These are phyloP conservation scores for Amesomyces nigricolor DNA, from an alignment of 2,329 filamentous ascomycete species.

Conservation along the genomic window DNA sequence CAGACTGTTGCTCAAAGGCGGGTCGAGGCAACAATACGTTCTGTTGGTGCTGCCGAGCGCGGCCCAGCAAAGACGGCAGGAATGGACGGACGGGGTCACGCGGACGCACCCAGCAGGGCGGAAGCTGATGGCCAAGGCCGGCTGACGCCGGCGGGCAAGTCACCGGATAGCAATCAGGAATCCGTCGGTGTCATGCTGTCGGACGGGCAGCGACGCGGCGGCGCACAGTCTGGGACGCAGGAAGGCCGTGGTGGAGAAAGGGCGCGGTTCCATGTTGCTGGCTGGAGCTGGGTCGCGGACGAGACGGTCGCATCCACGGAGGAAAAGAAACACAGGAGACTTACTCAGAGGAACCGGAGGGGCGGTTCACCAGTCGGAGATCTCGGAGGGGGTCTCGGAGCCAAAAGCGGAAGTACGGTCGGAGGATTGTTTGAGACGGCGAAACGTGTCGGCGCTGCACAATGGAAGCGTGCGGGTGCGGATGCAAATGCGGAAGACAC, in stretches of 20 bases:
- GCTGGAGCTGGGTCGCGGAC: not conserved
- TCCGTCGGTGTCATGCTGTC: constrained; percentile 15
- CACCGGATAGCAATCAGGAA: constrained; percentile 21
- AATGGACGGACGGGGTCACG: constrained; percentile 19
- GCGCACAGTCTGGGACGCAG: constrained; percentile 4
- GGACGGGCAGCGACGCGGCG: constrained; percentile 13
- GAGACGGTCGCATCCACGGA: not conserved
- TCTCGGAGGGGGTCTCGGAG: not conserved
- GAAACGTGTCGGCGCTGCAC: constrained; percentile 15
- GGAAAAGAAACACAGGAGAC: constrained; percentile 12
- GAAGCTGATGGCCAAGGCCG: constrained; percentile 15
- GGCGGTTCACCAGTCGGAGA: not conserved
- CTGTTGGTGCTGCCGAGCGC: constrained; percentile 9
- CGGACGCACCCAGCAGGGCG: constrained; percentile 10
- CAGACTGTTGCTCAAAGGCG: constrained; percentile 2
- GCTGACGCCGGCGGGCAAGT: constrained; percentile 13
- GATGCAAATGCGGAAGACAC: not conserved
- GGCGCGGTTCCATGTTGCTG: not conserved
- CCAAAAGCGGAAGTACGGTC: constrained; percentile 4
- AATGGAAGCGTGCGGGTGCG: not conserved
- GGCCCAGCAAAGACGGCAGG: constrained; percentile 10
- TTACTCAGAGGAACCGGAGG: constrained; percentile 10
- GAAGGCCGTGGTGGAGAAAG: not conserved
- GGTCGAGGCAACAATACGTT: not conserved
- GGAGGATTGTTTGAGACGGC: constrained; percentile 7